Conservation (phyloP, 2,329 filamentous ascomycete species). For the Ophiosphaerella narmari region DNA sequence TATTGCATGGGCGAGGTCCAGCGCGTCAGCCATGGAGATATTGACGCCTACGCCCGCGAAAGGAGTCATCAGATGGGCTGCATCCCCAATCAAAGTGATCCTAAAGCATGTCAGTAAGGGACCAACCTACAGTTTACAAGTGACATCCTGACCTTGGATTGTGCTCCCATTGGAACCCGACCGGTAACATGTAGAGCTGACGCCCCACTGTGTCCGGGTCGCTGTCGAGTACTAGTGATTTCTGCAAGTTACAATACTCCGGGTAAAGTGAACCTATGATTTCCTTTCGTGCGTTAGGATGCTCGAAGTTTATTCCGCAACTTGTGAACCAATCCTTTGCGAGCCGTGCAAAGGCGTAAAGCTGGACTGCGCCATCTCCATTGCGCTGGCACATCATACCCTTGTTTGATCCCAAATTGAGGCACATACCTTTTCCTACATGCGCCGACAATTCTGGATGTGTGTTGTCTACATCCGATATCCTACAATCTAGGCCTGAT, state of each 20-base stretch:
- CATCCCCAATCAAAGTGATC: slow-evolving; percentile 52
- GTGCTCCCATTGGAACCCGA: slow-evolving; percentile 42
- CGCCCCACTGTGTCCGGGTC: slow-evolving; percentile 22
- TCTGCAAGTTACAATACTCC: slow-evolving; percentile 20
- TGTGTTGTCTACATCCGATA: slow-evolving; percentile 48
- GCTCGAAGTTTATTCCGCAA: slow-evolving; percentile 50
- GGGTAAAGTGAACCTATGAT: too few species aligned
- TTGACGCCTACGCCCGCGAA: slow-evolving; percentile 62
- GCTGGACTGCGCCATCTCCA: slow-evolving; percentile 55
- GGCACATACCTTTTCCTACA: slow-evolving; percentile 50
- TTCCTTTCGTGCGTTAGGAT: slow-evolving; percentile 29
- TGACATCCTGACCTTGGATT: slow-evolving; percentile 12
- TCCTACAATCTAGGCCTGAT: slow-evolving; percentile 48
- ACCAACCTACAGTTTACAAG: slow-evolving; percentile 56
- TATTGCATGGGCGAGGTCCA: slow-evolving; percentile 47
- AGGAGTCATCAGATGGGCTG: too few species aligned
- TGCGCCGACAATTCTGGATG: slow-evolving; percentile 51
- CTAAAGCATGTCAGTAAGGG: slow-evolving; percentile 64
- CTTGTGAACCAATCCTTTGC: slow-evolving; percentile 43
- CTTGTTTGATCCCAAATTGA: slow-evolving; percentile 23
- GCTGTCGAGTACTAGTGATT: slow-evolving; percentile 23
- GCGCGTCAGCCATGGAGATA: slow-evolving; percentile 58
- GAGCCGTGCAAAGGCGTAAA: slow-evolving; percentile 41
- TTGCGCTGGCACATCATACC: slow-evolving; percentile 45
- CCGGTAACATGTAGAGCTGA: slow-evolving; percentile 45